Evolutionary conservation across 2,329 filamentous ascomycete genomes (phyloP).

Genomic region (Fusarium secorum): DNA sequence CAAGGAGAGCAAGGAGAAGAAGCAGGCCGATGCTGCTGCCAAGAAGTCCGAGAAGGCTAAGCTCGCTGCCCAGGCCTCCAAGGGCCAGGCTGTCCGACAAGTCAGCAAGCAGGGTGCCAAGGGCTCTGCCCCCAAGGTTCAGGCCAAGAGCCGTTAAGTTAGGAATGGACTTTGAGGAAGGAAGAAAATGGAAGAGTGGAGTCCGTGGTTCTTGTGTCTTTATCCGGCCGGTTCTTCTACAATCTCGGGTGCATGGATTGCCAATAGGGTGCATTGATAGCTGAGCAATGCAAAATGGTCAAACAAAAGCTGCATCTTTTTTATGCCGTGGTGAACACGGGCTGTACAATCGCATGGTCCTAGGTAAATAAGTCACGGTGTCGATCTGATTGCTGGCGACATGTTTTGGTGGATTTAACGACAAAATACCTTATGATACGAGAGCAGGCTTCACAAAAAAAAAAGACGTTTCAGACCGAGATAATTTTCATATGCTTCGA

Average conservation of each 20-base stretch:
- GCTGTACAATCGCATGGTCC: constrained; percentile 9
- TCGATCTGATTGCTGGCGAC: constrained; percentile 11
- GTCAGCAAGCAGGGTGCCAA: constrained; percentile 97
- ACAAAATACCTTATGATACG: constrained; percentile 11
- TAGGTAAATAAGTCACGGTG: constrained; percentile 22
- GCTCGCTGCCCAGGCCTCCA: constrained; percentile 74
- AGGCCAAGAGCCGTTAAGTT: constrained; percentile 79
- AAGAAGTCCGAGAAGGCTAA: constrained; percentile 99
- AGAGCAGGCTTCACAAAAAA: constrained; percentile 4
- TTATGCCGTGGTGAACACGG: constrained; percentile 30
- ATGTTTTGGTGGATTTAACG: constrained; percentile 9
- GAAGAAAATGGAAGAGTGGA: constrained; percentile 45
- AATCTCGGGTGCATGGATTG: constrained; percentile 54
- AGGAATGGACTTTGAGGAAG: constrained; percentile 28
- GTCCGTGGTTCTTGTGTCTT: constrained; percentile 55
- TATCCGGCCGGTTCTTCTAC: constrained; percentile 53
- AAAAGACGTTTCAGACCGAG: neutral
- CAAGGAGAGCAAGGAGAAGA: constrained; percentile 99
- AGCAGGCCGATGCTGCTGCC: constrained; percentile 81
- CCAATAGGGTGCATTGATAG: constrained; percentile 54
- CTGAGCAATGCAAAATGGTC: constrained; percentile 51
- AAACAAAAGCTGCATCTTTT: constrained; percentile 31
- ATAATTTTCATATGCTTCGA: constrained; percentile 8
- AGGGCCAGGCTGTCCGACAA: constrained; percentile 82
- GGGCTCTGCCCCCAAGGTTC: constrained; percentile 85